Conservation (phyloP, 1,284 basidiomycete species). For the Agaricales sp. region DNA sequence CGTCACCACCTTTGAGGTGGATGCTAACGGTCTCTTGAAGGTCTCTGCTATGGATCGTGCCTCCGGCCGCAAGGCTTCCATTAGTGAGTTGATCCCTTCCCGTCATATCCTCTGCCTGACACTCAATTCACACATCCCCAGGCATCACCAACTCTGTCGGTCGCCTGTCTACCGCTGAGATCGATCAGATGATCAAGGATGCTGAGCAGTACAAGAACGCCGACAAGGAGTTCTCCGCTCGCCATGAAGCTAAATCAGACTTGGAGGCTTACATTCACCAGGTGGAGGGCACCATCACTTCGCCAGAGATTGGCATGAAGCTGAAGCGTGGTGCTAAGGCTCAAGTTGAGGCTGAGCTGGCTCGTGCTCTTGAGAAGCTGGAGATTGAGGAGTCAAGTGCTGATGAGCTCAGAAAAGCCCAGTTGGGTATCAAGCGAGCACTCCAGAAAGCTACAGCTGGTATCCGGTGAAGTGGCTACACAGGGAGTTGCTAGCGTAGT, state of each 20-base stretch:
- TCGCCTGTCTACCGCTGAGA: slow-evolving; percentile 89
- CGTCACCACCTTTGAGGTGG: slow-evolving; percentile 94
- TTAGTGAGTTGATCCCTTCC: slow-evolving; percentile 73
- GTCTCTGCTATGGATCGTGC: slow-evolving; percentile 92
- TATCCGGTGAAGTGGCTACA: slow-evolving; percentile 45
- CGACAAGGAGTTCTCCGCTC: slow-evolving; percentile 94
- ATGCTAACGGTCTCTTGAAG: slow-evolving; percentile 94
- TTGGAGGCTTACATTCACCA: slow-evolving; percentile 94
- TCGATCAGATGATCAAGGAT: slow-evolving; percentile 98
- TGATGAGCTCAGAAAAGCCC: slow-evolving; percentile 91
- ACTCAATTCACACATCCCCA: no score
- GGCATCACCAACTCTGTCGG: slow-evolving; percentile 94
- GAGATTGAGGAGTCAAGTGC: slow-evolving; percentile 89
- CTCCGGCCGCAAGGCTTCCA: slow-evolving; percentile 93
- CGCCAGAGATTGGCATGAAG: slow-evolving; percentile 93
- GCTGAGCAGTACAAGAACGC: slow-evolving; percentile 94
- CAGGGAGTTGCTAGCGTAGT: background rate
- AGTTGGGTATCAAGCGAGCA: slow-evolving; percentile 87
- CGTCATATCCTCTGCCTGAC: no score
- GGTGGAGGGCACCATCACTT: slow-evolving; percentile 87
- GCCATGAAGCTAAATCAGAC: slow-evolving; percentile 94
- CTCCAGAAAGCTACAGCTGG: slow-evolving; percentile 92
- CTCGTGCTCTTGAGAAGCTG: slow-evolving; percentile 91
- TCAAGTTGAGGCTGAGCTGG: slow-evolving; percentile 91
- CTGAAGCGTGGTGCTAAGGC: slow-evolving; percentile 91